phyloP scores from a whole-genome alignment of 352 stramenopile species.

The Globisporangium ultimum region DNA sequence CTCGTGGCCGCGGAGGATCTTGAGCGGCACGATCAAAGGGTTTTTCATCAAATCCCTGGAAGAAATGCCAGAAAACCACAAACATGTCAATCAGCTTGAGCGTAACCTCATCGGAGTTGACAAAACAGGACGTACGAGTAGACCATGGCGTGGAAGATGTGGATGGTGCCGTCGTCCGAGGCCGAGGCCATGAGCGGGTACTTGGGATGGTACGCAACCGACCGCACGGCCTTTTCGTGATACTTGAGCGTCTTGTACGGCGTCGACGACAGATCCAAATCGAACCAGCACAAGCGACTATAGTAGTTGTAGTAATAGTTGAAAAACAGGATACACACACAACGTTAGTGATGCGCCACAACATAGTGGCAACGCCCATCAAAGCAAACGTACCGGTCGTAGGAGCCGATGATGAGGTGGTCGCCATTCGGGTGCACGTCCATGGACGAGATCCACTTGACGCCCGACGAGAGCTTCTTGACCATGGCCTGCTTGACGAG shows the following conservation, averaged over 20 bases:
- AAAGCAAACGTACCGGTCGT: constrained; percentile 90
- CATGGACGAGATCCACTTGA: constrained; percentile 99
- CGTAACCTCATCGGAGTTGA: neutral
- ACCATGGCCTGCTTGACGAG: constrained; percentile 97
- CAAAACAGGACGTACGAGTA: constrained; percentile 88
- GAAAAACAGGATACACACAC: constrained; percentile 1
- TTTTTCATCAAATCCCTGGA: constrained; percentile 97
- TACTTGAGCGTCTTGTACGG: constrained; percentile 99
- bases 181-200: constrained; percentile 99
- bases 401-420: constrained; percentile 97
- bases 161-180: constrained; percentile 97
- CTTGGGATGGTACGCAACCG: constrained; percentile 91
- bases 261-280: constrained; percentile 96
- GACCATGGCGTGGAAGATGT: constrained; percentile 99
- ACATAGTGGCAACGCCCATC: too few species aligned
- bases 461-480: constrained; percentile 97
- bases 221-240: constrained; percentile 96
- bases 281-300: constrained; percentile 97
- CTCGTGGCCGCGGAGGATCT: constrained; percentile 95
- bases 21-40: constrained; percentile 98
- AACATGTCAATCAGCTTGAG: constrained; percentile 3
- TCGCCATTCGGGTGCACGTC: constrained; percentile 98
- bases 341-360: neutral
- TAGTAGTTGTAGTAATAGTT: too few species aligned
- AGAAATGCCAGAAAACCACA: neutral